These are phyloP conservation scores for Phytophthora citrophthora DNA, from an alignment of 352 stramenopile species.

Conservation along the genomic window DNA sequence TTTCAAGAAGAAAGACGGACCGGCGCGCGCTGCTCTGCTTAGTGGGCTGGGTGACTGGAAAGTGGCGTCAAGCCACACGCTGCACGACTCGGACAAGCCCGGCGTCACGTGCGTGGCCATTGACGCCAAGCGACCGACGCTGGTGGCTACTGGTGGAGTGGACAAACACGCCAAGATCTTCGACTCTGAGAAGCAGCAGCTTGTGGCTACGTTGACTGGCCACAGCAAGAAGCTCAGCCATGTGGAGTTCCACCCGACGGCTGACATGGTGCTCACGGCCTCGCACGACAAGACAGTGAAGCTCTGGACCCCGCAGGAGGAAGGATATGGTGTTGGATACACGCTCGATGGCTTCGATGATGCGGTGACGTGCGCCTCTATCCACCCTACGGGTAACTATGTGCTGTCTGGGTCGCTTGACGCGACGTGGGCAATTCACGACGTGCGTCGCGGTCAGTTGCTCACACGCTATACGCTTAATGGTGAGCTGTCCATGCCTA, in stretches of 20 bases:
- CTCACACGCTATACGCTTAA: slow-evolving; percentile 55
- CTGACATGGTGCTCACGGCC: slow-evolving; percentile 71
- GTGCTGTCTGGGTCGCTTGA: slow-evolving; percentile 81
- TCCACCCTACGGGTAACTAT: slow-evolving; percentile 88
- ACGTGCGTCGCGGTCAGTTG: slow-evolving; percentile 68
- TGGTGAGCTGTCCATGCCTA: slow-evolving; percentile 47
- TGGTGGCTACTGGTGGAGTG: slow-evolving; percentile 77
- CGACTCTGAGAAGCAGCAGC: slow-evolving; percentile 70
- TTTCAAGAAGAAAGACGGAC: slow-evolving; percentile 75
- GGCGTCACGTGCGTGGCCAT: slow-evolving; percentile 68
- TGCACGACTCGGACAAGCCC: slow-evolving; percentile 78
- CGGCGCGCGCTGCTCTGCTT: slow-evolving; percentile 48
- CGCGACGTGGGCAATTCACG: slow-evolving; percentile 85
- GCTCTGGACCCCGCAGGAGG: slow-evolving; percentile 61
- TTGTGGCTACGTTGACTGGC: slow-evolving; percentile 76
- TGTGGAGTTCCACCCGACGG: slow-evolving; percentile 75
- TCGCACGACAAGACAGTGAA: slow-evolving; percentile 87
- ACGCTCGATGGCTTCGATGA: slow-evolving; percentile 69
- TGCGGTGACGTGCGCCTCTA: slow-evolving; percentile 63
- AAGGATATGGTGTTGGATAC: slow-evolving; percentile 62
- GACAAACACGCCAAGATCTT: slow-evolving; percentile 89
- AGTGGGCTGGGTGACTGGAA: slow-evolving; percentile 38
- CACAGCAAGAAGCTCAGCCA: slow-evolving; percentile 89
- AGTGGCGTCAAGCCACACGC: slow-evolving; percentile 60
- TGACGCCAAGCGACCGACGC: slow-evolving; percentile 52